These are phyloP conservation scores for Phytopythium boreale DNA, from an alignment of 352 stramenopile genomes.

Conservation along the genomic window DNA sequence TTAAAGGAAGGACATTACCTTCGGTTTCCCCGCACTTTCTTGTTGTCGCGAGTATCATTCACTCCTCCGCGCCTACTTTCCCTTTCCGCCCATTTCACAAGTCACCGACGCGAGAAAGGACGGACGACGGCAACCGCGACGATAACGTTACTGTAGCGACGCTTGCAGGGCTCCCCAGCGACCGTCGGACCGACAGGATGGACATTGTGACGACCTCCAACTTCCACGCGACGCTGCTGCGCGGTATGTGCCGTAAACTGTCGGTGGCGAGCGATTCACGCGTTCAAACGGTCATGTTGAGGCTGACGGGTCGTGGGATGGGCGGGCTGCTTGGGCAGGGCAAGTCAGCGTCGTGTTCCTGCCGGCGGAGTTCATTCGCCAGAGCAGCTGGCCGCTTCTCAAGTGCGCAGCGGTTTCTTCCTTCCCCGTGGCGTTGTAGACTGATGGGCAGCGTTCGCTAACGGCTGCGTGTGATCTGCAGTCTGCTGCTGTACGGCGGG, in stretches of 20 bases:
- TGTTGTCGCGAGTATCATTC: background rate
- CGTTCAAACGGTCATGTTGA: background rate
- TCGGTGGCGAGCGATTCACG: background rate
- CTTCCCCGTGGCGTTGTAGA: background rate
- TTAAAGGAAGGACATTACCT: background rate
- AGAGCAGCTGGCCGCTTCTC: conserved; percentile 79
- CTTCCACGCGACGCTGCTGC: conserved; percentile 84
- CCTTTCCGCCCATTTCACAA: background rate
- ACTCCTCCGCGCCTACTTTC: background rate
- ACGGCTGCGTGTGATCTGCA: conserved; percentile 9
- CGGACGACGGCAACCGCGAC: background rate
- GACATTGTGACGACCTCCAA: conserved; percentile 89
- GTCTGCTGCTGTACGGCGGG: conserved; percentile 76
- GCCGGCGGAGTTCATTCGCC: conserved; percentile 55
- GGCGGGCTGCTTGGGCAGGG: conserved; percentile 25
- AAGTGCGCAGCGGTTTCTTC: conserved; percentile 41
- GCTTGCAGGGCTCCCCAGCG: too few species aligned
- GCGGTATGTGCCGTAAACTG: conserved; percentile 30
- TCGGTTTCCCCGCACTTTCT: conserved; percentile 6
- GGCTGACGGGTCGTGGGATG: background rate
- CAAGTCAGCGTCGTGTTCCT: conserved; percentile 81
- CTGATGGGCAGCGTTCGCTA: background rate
- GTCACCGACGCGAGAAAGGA: conserved; percentile 1
- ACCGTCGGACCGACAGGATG: conserved; percentile 24
- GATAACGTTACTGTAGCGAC: too few species aligned